Conservation (phyloP, 495 filamentous ascomycete genomes). For the Halenospora varia region DNA sequence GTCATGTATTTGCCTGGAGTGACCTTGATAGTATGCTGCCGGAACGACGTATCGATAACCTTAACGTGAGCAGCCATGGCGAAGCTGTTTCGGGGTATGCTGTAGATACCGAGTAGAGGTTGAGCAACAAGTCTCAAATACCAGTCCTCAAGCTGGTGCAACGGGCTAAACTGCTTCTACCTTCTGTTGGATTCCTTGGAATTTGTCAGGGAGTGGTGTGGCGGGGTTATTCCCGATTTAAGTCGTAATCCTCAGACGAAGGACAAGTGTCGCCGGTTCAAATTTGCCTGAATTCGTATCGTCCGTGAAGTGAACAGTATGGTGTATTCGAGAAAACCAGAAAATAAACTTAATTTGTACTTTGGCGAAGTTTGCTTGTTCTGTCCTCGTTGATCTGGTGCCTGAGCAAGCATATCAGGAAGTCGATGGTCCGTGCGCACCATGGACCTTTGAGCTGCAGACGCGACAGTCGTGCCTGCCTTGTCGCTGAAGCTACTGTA, state of each 20-base stretch:
- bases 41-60: constrained; percentile 73
- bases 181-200: constrained; percentile 20
- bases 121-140: background rate
- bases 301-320: no score
- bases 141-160: background rate
- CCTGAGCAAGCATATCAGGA: constrained; percentile 9
- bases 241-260: no score
- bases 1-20: constrained; percentile 72
- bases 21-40: constrained; percentile 75
- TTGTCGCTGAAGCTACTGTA: constrained; percentile 4
- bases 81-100: background rate
- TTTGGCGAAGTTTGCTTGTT: background rate
- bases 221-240: constrained; percentile 17
- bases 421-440: constrained; percentile 8
- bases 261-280: no score
- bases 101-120: no score
- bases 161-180: background rate
- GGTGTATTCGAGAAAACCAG: no score
- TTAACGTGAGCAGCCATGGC: constrained; percentile 86
- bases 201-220: constrained; percentile 20
- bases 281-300: no score
- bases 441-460: constrained; percentile 11
- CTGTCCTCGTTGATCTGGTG: constrained; percentile 7
- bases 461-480: constrained; percentile 28
- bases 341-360: no score